Conservation (phyloP, 768 basidiomycete species). For the Lactarius psammicola region DNA sequence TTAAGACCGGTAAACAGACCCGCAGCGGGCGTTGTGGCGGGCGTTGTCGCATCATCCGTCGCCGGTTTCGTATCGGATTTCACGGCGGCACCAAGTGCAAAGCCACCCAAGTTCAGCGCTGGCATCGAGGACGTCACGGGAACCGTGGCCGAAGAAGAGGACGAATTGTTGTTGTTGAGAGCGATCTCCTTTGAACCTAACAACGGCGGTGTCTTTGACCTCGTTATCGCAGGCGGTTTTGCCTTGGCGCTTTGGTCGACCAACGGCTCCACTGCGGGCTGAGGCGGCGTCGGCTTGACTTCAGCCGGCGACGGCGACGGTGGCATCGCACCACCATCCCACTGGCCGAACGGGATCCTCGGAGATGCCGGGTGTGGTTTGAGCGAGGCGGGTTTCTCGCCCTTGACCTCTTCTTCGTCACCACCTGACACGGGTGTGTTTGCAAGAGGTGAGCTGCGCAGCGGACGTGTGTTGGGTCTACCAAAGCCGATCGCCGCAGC, state of each 20-base stretch:
- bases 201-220: constrained; percentile 47
- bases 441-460: constrained; percentile 76
- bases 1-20: background rate
- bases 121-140: background rate
- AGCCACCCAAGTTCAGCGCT: background rate
- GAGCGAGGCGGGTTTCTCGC: constrained; percentile 31
- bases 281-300: constrained; percentile 17
- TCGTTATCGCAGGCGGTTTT: constrained; percentile 32
- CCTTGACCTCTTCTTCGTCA: constrained; percentile 42
- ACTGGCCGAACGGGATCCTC: constrained; percentile 39
- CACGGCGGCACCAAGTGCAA: constrained; percentile 3
- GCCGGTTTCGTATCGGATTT: constrained; percentile 2
- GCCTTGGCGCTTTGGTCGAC: constrained; percentile 11
- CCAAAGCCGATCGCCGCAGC: constrained; percentile 53
- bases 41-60: background rate
- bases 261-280: constrained; percentile 9
- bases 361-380: constrained; percentile 44
- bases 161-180: background rate
- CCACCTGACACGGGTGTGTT: constrained; percentile 46
- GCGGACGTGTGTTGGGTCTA: constrained; percentile 61
- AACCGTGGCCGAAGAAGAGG: background rate
- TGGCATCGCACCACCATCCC: constrained; percentile 1
- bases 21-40: background rate
- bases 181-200: constrained; percentile 1
- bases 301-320: constrained; percentile 11